These are phyloP conservation scores for Chaetomiaceae sp. DNA, from an alignment of 2,329 filamentous ascomycete species.

Conservation along the genomic window DNA sequence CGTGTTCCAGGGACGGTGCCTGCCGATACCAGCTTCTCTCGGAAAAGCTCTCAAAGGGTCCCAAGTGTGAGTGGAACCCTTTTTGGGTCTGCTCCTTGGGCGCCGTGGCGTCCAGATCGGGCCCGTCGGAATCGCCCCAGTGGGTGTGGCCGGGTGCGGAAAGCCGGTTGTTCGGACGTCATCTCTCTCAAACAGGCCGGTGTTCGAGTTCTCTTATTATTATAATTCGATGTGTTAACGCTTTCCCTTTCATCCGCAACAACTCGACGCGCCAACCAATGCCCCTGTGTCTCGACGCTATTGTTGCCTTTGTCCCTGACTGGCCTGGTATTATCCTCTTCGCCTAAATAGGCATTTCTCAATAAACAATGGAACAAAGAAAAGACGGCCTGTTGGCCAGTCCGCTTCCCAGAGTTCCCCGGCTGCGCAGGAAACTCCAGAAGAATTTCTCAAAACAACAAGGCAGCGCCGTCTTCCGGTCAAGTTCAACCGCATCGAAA, in stretches of 20 bases:
- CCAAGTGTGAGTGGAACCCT: background rate
- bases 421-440: slow-evolving; percentile 32
- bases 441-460: slow-evolving; percentile 27
- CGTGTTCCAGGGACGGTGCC: background rate
- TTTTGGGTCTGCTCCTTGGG: background rate
- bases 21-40: background rate
- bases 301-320: slow-evolving; percentile 11
- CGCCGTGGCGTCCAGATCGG: background rate
- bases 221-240: background rate
- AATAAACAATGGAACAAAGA: slow-evolving; percentile 24
- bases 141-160: background rate
- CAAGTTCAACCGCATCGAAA: slow-evolving; percentile 17
- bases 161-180: slow-evolving; percentile 17
- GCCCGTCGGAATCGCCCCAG: background rate
- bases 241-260: background rate
- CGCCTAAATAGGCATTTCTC: slow-evolving; percentile 23
- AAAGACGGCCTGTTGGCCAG: slow-evolving; percentile 24
- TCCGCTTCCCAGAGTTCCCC: slow-evolving; percentile 21
- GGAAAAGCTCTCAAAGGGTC: background rate
- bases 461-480: slow-evolving; percentile 16
- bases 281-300: slow-evolving; percentile 1
- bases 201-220: no score
- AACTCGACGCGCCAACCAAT: background rate
- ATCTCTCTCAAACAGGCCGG: slow-evolving; percentile 21
- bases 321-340: slow-evolving; percentile 2